Conservation (phyloP, 257 asterid genomes). For the Paraleonurus japonicus region DNA sequence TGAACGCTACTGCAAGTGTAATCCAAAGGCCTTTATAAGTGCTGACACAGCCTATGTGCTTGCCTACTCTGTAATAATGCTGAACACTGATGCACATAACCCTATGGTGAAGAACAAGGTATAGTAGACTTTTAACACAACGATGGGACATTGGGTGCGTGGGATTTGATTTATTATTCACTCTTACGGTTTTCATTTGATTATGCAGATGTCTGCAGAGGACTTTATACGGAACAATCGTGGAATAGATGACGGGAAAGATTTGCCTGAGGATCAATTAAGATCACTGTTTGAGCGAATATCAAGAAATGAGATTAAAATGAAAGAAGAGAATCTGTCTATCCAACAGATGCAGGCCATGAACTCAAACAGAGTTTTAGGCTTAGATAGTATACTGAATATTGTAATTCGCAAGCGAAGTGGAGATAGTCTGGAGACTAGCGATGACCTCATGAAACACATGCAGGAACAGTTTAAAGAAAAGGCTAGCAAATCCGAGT, state of each 20-base stretch:
- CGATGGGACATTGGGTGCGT: slow-evolving; percentile 6
- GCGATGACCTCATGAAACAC: slow-evolving; percentile 91
- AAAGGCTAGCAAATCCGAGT: slow-evolving; percentile 99
- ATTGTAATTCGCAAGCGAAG: slow-evolving; percentile 89
- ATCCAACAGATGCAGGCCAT: slow-evolving; percentile 80
- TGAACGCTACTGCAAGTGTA: slow-evolving; percentile 94
- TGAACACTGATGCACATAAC: slow-evolving; percentile 97
- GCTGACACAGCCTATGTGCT: slow-evolving; percentile 99
- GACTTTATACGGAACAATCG: slow-evolving; percentile 95
- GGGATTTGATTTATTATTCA: slow-evolving; percentile 10
- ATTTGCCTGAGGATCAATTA: slow-evolving; percentile 88
- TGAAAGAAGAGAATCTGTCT: slow-evolving; percentile 93
- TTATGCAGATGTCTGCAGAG: slow-evolving; percentile 85
- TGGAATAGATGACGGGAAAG: slow-evolving; percentile 97
- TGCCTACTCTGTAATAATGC: slow-evolving; percentile 94
- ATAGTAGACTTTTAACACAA: slow-evolving; percentile 24
- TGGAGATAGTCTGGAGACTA: slow-evolving; percentile 72
- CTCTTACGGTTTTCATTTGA: slow-evolving; percentile 26
- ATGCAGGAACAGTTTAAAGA: slow-evolving; percentile 99
- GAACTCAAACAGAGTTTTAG: slow-evolving; percentile 72
- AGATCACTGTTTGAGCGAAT: slow-evolving; percentile 87
- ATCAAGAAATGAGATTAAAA: slow-evolving; percentile 92
- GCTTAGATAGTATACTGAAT: slow-evolving; percentile 81
- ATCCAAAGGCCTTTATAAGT: slow-evolving; percentile 85
- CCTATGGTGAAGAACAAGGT: slow-evolving; percentile 98